phyloP scores from a whole-genome alignment of 495 filamentous ascomycete genomes.

The Neurospora sp. region DNA sequence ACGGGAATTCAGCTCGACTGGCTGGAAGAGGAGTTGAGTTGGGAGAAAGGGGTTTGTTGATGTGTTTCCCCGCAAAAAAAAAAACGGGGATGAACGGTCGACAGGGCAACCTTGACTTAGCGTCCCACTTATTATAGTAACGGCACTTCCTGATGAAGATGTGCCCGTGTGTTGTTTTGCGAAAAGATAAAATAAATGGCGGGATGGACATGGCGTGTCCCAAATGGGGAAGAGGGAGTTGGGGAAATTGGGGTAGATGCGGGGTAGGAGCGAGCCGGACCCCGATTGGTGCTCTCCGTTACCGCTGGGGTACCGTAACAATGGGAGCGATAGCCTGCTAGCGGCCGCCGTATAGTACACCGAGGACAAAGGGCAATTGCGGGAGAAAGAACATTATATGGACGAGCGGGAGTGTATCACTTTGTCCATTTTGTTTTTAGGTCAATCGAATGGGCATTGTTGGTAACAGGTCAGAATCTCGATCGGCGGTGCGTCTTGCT shows the following conservation, averaged over 20 bases:
- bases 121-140: not conserved
- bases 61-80: not conserved
- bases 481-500: not conserved
- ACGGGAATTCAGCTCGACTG: not conserved
- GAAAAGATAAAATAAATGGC: not conserved
- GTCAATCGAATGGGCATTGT: not conserved
- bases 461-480: not conserved
- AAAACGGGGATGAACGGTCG: not conserved
- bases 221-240: not conserved
- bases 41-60: not conserved
- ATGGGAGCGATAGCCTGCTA: not conserved
- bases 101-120: not conserved
- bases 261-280: not conserved
- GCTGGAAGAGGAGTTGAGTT: not conserved
- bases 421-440: not conserved
- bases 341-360: not conserved
- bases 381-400: not conserved
- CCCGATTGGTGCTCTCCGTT: not conserved
- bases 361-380: not conserved
- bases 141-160: not conserved
- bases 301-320: not conserved
- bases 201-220: not conserved
- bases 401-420: not conserved
- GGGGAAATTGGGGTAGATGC: not conserved
- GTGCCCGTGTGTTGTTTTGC: not conserved